phyloP scores from a whole-genome alignment of 108 stramenopile species.

The Epithemia pelagica region DNA sequence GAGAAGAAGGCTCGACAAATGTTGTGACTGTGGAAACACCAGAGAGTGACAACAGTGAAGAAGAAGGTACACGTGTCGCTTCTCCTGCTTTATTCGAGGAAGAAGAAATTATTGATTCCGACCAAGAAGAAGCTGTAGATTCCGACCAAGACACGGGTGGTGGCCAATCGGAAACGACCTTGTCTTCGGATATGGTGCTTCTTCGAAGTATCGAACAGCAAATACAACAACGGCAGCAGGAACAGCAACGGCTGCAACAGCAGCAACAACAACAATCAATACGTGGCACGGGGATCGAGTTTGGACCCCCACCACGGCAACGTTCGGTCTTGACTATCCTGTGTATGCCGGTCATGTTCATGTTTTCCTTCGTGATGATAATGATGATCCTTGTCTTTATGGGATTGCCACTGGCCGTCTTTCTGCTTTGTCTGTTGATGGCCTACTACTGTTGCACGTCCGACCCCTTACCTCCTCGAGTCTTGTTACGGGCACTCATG shows the following conservation, averaged over 20 bases:
- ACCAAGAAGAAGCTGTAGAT: no score
- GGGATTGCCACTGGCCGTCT: neutral
- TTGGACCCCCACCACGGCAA: neutral
- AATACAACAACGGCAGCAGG: neutral
- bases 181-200: neutral
- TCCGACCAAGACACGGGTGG: no score
- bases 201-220: neutral
- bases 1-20: no score
- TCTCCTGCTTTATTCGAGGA: no score
- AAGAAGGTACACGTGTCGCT: no score
- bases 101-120: no score
- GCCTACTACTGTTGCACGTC: conserved; percentile 11
- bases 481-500: conserved; percentile 2
- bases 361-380: conserved; percentile 1
- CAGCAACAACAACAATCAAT: neutral
- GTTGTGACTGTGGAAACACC: no score
- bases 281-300: no score
- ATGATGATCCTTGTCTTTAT: conserved; percentile 8
- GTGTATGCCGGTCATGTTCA: neutral
- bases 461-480: conserved; percentile 9
- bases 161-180: no score
- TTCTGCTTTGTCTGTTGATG: neutral
- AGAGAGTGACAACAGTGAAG: no score
- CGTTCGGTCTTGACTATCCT: neutral
- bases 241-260: neutral